phyloP scores from a whole-genome alignment of 2,329 filamentous ascomycete genomes.

The Emmonsia crescens region DNA sequence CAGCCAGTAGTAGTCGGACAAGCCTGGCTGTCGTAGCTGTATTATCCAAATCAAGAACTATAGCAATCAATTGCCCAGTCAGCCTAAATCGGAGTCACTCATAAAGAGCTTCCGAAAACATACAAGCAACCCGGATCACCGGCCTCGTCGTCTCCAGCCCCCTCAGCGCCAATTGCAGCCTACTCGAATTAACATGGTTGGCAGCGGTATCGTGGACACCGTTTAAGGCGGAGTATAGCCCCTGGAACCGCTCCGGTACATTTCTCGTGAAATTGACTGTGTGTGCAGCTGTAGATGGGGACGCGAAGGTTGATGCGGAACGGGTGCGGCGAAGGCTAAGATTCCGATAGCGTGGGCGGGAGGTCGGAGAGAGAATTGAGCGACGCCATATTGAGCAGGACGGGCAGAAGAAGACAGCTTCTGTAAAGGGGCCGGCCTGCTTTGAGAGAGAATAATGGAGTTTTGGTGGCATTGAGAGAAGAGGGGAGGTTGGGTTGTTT shows the following conservation, averaged over 20 bases:
- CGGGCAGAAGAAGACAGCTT: slow-evolving; percentile 27
- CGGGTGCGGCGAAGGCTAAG: slow-evolving; percentile 9
- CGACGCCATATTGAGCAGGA: slow-evolving; percentile 31
- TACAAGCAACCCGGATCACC: slow-evolving; percentile 46
- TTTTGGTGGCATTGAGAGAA: slow-evolving; percentile 31
- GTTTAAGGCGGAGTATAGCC: slow-evolving; percentile 44
- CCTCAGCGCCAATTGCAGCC: slow-evolving; percentile 48
- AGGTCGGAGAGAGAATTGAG: slow-evolving; percentile 20
- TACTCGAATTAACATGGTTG: slow-evolving; percentile 47
- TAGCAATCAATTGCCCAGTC: slow-evolving; percentile 1
- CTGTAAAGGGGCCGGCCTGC: slow-evolving; percentile 23
- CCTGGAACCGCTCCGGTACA: slow-evolving; percentile 41
- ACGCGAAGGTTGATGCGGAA: slow-evolving; percentile 33
- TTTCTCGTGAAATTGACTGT: slow-evolving; percentile 44
- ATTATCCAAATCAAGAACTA: slow-evolving; percentile 42
- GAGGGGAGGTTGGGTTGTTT: background rate
- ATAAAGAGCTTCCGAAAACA: slow-evolving; percentile 11
- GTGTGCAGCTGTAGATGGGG: slow-evolving; percentile 39
- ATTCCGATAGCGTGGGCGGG: slow-evolving; percentile 5
- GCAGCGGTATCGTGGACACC: slow-evolving; percentile 43
- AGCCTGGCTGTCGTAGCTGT: slow-evolving; percentile 46
- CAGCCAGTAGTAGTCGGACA: slow-evolving; percentile 57
- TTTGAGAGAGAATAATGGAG: slow-evolving; percentile 26
- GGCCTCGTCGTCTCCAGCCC: slow-evolving; percentile 46
- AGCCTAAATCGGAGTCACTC: too few relatives aligned